Evolutionary conservation across 805 yeast species (phyloP).

Genomic region (Blastobotrys attinorum): DNA sequence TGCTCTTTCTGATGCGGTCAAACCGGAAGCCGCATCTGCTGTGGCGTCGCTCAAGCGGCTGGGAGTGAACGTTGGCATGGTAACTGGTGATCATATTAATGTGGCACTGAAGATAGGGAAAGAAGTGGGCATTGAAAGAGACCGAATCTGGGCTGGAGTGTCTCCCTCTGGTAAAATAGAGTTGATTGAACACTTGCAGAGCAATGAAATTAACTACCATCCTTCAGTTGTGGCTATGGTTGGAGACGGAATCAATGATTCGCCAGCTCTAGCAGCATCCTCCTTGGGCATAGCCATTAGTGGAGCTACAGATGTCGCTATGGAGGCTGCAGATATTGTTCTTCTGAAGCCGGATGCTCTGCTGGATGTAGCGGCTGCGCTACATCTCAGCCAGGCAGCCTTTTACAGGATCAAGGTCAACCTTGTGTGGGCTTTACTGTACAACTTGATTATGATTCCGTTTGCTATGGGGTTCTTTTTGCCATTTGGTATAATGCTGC

Average conservation of each 20-base stretch:
- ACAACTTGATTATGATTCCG: slow-evolving; percentile 84
- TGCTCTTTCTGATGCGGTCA: slow-evolving; percentile 59
- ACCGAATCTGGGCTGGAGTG: slow-evolving; percentile 65
- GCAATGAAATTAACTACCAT: slow-evolving; percentile 8
- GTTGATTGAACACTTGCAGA: slow-evolving; percentile 51
- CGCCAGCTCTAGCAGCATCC: slow-evolving; percentile 87
- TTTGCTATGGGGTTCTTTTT: slow-evolving; percentile 87
- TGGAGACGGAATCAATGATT: slow-evolving; percentile 98
- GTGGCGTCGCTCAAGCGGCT: slow-evolving; percentile 43
- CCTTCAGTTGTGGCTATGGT: slow-evolving; percentile 61
- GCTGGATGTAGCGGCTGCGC: slow-evolving; percentile 39
- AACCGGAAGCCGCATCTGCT: slow-evolving; percentile 55
- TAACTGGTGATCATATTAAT: slow-evolving; percentile 74
- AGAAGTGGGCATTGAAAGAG: slow-evolving; percentile 55
- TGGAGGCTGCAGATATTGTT: slow-evolving; percentile 93
- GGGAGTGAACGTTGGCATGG: slow-evolving; percentile 67
- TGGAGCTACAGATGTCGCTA: slow-evolving; percentile 91
- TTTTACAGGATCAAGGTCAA: slow-evolving; percentile 73
- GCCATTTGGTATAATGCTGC: slow-evolving; percentile 64
- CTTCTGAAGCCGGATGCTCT: slow-evolving; percentile 34
- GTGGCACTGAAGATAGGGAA: slow-evolving; percentile 60
- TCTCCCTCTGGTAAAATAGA: slow-evolving; percentile 71
- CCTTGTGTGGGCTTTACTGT: slow-evolving; percentile 76
- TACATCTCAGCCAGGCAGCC: slow-evolving; percentile 62
- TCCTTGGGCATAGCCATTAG: slow-evolving; percentile 88